Evolutionary conservation across 306 rosid species (phyloP).

Genomic region (Acacia confusa): DNA sequence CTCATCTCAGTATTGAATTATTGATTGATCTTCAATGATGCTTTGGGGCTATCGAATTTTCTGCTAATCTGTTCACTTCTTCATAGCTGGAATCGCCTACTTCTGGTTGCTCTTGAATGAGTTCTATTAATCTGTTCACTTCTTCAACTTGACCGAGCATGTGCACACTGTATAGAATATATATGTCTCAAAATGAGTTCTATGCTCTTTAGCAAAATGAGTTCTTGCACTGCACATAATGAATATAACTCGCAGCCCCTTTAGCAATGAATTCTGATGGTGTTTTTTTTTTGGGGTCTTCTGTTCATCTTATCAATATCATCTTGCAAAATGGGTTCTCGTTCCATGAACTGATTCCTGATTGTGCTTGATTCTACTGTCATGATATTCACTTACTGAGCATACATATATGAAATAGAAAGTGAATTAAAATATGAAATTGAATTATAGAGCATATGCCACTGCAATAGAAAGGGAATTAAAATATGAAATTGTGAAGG

Average conservation of each 20-base stretch:
- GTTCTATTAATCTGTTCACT: slow-evolving; percentile 41
- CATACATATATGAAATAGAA: neutral
- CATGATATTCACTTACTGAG: neutral
- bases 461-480: neutral
- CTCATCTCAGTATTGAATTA: neutral
- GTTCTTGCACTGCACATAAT: too few species aligned
- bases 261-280: too few species aligned
- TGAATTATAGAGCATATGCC: too few species aligned
- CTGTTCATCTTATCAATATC: too few species aligned
- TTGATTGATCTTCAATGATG: neutral
- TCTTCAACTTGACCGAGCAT: too few species aligned
- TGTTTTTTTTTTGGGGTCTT: too few species aligned
- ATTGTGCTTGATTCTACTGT: slow-evolving; percentile 4
- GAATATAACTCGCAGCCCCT: too few species aligned
- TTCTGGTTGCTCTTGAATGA: slow-evolving; percentile 20
- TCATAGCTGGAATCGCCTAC: slow-evolving; percentile 2
- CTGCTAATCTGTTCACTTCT: slow-evolving; percentile 4
- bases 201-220: too few species aligned
- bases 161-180: neutral
- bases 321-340: neutral
- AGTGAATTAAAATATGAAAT: too few species aligned
- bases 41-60: neutral
- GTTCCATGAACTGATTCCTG: too few species aligned
- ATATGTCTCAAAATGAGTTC: too few species aligned
- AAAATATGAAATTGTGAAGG: neutral